A percentile compares a stretch with the other conserved stretches of the same genome.
These are phyloP conservation scores for Oryza nivara DNA, from an alignment of 176 grass and related monocot genomes.

Conservation along the genomic window DNA sequence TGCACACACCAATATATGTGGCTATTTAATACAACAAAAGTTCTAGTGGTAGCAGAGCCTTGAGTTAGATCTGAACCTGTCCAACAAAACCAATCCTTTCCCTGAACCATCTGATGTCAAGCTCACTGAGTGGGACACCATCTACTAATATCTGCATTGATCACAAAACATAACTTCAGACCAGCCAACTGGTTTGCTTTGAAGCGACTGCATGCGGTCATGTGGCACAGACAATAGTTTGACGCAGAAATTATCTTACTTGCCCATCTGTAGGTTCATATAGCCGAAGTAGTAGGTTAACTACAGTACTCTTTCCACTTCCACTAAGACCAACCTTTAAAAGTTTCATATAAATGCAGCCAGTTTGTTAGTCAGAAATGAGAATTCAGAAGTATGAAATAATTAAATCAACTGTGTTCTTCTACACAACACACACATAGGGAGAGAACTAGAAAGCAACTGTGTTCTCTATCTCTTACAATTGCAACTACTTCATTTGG, in stretches of 20 bases:
- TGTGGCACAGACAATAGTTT: background rate
- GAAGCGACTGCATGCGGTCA: background rate
- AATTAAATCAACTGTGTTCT: constrained; percentile 12
- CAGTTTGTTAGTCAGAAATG: background rate
- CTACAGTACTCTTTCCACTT: constrained; percentile 95
- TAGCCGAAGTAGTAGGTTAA: constrained; percentile 87
- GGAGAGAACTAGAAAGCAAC: background rate
- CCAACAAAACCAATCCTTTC: constrained; percentile 95
- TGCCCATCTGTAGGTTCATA: constrained; percentile 89
- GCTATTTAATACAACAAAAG: constrained; percentile 15
- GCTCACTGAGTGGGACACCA: constrained; percentile 66
- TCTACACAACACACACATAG: too few relatives aligned
- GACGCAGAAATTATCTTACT: constrained; percentile 57
- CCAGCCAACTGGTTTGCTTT: constrained; percentile 1
- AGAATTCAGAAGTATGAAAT: constrained; percentile 18
- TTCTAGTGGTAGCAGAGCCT: background rate
- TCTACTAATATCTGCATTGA: constrained; percentile 78
- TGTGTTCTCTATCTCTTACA: constrained; percentile 59
- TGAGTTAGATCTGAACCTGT: constrained; percentile 61
- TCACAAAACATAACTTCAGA: constrained; percentile 15
- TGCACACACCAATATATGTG: constrained; percentile 42
- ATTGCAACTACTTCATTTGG: constrained; percentile 94
- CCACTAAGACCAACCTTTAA: constrained; percentile 91
- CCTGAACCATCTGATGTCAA: constrained; percentile 93
- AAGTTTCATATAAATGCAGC: constrained; percentile 29